Conservation (phyloP, 2,329 filamentous ascomycete species). For the Colletotrichum sp. region DNA sequence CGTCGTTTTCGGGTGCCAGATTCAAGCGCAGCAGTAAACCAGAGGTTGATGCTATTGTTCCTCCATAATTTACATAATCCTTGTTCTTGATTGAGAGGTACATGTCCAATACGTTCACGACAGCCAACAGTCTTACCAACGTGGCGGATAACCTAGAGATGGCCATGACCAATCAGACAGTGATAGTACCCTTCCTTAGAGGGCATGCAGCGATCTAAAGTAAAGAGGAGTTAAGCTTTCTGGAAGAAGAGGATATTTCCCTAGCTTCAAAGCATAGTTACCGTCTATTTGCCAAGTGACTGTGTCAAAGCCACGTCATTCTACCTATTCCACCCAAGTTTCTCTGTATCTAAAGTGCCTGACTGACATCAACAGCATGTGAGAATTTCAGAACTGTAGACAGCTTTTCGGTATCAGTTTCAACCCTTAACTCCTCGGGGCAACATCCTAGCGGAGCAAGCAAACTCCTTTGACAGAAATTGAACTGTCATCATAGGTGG, state of each 20-base stretch:
- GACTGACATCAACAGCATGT: neutral
- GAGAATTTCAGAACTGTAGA: neutral
- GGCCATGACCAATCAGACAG: neutral
- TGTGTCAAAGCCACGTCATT: neutral
- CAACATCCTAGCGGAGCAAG: neutral
- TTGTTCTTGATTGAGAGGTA: neutral
- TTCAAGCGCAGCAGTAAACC: neutral
- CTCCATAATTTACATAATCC: neutral
- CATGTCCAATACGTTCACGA: neutral
- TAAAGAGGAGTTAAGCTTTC: neutral
- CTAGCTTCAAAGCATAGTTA: neutral
- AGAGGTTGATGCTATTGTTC: neutral
- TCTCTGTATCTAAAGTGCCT: neutral
- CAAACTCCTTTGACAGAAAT: neutral
- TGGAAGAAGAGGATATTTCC: neutral
- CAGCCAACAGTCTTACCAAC: neutral
- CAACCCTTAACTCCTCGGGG: neutral
- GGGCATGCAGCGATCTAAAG: neutral
- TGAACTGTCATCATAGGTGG: neutral
- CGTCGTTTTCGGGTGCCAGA: neutral
- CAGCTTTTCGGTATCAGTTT: neutral
- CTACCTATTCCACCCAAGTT: neutral
- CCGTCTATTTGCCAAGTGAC: neutral
- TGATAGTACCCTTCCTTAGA: neutral
- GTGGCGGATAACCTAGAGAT: neutral